phyloP scores from a whole-genome alignment of 2,329 filamentous ascomycete species.

The Ophiocordyceps unilateralis region DNA sequence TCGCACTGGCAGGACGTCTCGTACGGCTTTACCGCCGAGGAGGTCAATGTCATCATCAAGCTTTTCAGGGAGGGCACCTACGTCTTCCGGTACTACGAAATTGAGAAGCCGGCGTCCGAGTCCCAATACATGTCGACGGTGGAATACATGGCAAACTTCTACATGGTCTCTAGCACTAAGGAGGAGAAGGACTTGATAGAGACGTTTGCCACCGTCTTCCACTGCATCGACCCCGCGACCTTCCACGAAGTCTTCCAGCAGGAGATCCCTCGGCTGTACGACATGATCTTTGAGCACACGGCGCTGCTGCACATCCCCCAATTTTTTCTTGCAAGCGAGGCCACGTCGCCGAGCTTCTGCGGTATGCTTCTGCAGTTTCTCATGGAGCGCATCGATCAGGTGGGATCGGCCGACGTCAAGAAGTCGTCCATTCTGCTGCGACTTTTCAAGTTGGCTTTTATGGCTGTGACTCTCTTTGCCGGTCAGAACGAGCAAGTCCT shows the following conservation, averaged over 20 bases:
- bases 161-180: constrained; percentile 83
- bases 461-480: constrained; percentile 95
- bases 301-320: constrained; percentile 89
- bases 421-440: constrained; percentile 85
- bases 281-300: constrained; percentile 95
- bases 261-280: constrained; percentile 90
- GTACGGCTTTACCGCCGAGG: constrained; percentile 91
- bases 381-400: constrained; percentile 91
- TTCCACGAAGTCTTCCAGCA: constrained; percentile 98
- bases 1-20: constrained; percentile 90
- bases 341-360: constrained; percentile 91
- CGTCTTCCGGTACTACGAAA: constrained; percentile 92
- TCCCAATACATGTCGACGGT: constrained; percentile 64
- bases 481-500: constrained; percentile 90
- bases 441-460: constrained; percentile 95
- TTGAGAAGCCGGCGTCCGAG: constrained; percentile 61
- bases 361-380: constrained; percentile 96
- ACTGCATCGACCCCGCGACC: constrained; percentile 93
- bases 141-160: constrained; percentile 86
- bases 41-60: constrained; percentile 91
- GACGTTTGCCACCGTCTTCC: constrained; percentile 95
- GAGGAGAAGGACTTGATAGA: constrained; percentile 96
- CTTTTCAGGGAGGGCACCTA: constrained; percentile 92
- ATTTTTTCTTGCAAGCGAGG: constrained; percentile 96
- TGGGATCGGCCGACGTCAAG: constrained; percentile 79